Conservation (phyloP, 2,329 filamentous ascomycete species). For the Neonectria faginata region DNA sequence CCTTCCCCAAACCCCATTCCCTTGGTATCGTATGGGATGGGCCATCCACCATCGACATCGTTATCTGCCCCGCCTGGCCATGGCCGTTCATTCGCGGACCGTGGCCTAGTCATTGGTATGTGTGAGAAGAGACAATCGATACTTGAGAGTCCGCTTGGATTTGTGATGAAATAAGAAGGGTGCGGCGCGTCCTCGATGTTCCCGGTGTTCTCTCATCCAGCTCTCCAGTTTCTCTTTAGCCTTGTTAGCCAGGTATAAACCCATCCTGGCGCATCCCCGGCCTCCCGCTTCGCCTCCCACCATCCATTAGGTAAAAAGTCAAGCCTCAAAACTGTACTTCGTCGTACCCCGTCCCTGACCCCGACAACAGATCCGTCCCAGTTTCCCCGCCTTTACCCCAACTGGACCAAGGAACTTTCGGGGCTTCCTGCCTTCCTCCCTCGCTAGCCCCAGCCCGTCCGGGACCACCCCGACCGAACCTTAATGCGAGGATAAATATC, state of each 20-base stretch:
- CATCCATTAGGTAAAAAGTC: slow-evolving; percentile 22
- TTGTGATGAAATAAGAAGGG: slow-evolving; percentile 21
- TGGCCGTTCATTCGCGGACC: slow-evolving; percentile 12
- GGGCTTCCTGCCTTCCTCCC: slow-evolving; percentile 13
- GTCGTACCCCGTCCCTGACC: slow-evolving; percentile 3
- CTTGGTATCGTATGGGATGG: slow-evolving; percentile 15
- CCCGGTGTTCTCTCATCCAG: slow-evolving; percentile 5
- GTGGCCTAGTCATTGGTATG: slow-evolving; percentile 26
- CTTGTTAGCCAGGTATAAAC: background rate
- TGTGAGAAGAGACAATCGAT: slow-evolving; percentile 1
- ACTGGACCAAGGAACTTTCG: slow-evolving; percentile 10
- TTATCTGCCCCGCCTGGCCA: slow-evolving; percentile 32
- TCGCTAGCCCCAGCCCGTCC: slow-evolving; percentile 10
- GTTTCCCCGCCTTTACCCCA: slow-evolving; percentile 35
- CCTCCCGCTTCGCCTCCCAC: slow-evolving; percentile 6
- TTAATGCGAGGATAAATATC: slow-evolving; percentile 32
- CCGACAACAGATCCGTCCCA: slow-evolving; percentile 20
- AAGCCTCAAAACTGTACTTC: slow-evolving; percentile 11
- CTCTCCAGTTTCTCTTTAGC: slow-evolving; percentile 3
- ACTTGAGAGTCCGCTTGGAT: background rate
- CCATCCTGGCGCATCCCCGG: slow-evolving; percentile 14
- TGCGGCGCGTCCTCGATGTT: background rate
- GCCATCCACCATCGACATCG: slow-evolving; percentile 10
- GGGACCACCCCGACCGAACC: slow-evolving; percentile 13
- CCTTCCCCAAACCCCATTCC: slow-evolving; percentile 17